Base-by-base conservation (phyloP, 2,329 filamentous ascomycete genomes). In the Colletotrichum sp. region DNA sequence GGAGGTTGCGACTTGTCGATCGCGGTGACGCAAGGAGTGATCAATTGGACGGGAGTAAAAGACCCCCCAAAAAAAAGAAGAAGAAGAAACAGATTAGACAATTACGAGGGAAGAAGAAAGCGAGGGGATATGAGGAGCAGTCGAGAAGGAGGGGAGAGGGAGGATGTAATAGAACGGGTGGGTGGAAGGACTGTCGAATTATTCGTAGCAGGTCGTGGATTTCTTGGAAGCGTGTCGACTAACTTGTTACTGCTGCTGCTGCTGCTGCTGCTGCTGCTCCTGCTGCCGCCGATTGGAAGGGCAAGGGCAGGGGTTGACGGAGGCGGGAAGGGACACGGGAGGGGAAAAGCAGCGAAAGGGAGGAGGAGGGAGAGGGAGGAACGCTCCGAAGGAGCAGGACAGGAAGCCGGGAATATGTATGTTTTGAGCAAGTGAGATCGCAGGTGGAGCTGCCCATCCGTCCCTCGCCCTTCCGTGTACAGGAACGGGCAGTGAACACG, bases 71-170 rank as follows among this genome's bases (percentile, higher is more conserved):
- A 43, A n/a, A 43, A 43, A n/a, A n/a, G n/a, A 32, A 34, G 39
- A 24, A 16, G 30, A 32, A 34, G 39, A 24, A 59, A 59, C 13
- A 36, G 30, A 36, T 60, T 82, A 81, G 81, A 81, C 81, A 77
- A 79, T 80, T 80, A 81, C 78, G 78, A 78, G 78, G 78, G 80
- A 80, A 81, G 80, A 78, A 80, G 80, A 60, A 34, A 61, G 32
- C 18, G 34, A 61, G 30, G 28, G 59, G 18, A 34, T 15, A 7
- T 13, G 28, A 61, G 30, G 59, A 21, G 28, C 18, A 61, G n/a
- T 34, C n/a, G 28, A n/a, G n/a, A 13, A 52, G 43, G 43, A 52
- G 43, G 43, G 21, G 65, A 36, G 28, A 67, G 52, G 48, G 52
- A 59, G 52, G 57, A 67, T 30, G 30, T 36, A 65, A 65, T 32